Conservation (phyloP, 2,329 filamentous ascomycete species). For the Ascochyta pisi region DNA sequence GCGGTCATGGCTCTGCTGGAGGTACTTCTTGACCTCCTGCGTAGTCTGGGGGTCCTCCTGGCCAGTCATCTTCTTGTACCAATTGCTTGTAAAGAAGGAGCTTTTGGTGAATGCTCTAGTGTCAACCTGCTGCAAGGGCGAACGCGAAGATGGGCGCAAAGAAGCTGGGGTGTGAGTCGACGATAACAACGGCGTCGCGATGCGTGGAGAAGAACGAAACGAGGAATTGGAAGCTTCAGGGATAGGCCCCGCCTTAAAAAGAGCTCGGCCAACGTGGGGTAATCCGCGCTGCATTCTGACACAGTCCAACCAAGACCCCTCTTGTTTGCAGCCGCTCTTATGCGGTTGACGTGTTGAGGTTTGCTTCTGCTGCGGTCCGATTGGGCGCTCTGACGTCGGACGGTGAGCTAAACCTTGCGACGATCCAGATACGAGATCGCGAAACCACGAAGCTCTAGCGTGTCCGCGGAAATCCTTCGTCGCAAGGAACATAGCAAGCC, state of each 20-base stretch:
- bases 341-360: constrained; percentile 30
- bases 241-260: constrained; percentile 18
- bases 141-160: constrained; percentile 4
- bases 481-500: not conserved
- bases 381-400: constrained; percentile 38
- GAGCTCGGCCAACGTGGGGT: constrained; percentile 33
- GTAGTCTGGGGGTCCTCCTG: constrained; percentile 23
- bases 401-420: constrained; percentile 28
- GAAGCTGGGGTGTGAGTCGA: constrained; percentile 10
- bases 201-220: not conserved
- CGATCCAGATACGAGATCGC: constrained; percentile 26
- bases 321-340: constrained; percentile 25
- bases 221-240: constrained; percentile 4
- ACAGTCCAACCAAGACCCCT: constrained; percentile 20
- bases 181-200: not conserved
- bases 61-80: constrained; percentile 31
- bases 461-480: constrained; percentile 20
- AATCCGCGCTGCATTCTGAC: constrained; percentile 26
- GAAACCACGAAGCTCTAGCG: constrained; percentile 6
- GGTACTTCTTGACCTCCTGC: constrained; percentile 55
- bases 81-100: constrained; percentile 19
- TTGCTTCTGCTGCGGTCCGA: constrained; percentile 29
- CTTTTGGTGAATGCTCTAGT: constrained; percentile 14
- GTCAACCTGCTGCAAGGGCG: constrained; percentile 7
- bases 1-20: constrained; percentile 68